A percentile compares a stretch with the other conserved stretches of the same genome.
These are phyloP conservation scores for Neohortaea acidophila DNA, from an alignment of 495 filamentous ascomycete genomes.

Conservation along the genomic window DNA sequence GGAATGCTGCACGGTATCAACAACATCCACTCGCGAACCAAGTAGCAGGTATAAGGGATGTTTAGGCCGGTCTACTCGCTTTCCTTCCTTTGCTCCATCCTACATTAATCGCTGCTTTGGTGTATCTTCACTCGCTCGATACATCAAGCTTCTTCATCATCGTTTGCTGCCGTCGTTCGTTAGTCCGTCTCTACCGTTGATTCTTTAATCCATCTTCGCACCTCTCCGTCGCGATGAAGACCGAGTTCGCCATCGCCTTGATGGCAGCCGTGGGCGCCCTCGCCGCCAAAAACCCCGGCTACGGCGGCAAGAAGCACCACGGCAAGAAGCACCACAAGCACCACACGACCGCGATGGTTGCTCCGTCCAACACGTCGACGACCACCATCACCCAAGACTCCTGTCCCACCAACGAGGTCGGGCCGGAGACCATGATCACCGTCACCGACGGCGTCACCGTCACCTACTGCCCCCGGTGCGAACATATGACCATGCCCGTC, in stretches of 20 bases:
- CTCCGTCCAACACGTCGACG: constrained; percentile 11
- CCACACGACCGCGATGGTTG: no score
- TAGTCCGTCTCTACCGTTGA: constrained; percentile 5
- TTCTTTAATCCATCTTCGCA: background rate
- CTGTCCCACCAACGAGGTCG: constrained; percentile 8
- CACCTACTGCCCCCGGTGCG: constrained; percentile 16
- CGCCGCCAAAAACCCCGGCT: background rate
- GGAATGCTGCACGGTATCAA: constrained; percentile 17
- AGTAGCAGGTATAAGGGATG: constrained; percentile 11
- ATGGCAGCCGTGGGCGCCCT: constrained; percentile 9
- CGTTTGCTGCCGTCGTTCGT: background rate
- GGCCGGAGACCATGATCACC: constrained; percentile 13
- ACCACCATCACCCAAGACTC: constrained; percentile 10
- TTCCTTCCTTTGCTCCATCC: constrained; percentile 4
- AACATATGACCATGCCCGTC: background rate
- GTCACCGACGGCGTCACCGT: constrained; percentile 16
- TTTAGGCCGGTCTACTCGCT: background rate
- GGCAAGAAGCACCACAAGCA: background rate
- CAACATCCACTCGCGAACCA: constrained; percentile 11
- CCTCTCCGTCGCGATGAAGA: constrained; percentile 14
- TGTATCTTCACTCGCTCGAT: constrained; percentile 16
- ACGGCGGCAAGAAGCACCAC: background rate
- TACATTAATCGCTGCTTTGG: constrained; percentile 6
- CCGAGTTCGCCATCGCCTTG: constrained; percentile 1
- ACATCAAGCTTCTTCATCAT: background rate